Percentiles rank a stretch among this genome's conserved stretches.
phyloP scores from a whole-genome alignment of 345 rosid species.

The Sonneratia caseolaris region DNA sequence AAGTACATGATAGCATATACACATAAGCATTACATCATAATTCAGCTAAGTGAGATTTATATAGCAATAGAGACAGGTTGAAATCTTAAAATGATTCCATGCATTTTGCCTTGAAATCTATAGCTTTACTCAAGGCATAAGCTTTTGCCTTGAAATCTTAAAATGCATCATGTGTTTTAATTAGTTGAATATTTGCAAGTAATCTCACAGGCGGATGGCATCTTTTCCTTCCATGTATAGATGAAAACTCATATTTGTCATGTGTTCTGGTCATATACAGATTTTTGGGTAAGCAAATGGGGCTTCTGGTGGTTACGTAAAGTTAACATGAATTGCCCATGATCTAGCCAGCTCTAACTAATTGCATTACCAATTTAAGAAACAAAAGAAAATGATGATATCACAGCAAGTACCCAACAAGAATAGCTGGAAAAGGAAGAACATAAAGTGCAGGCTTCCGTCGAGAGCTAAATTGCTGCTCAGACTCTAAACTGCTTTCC shows the following conservation, averaged over 20 bases:
- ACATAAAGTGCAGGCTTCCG: slow-evolving; percentile 67
- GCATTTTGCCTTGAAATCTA: not conserved
- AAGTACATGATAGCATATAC: not conserved
- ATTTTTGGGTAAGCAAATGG: not conserved
- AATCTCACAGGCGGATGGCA: not conserved
- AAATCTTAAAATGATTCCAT: not conserved
- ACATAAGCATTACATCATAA: not conserved
- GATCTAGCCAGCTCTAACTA: not conserved
- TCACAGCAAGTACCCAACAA: slow-evolving; percentile 61
- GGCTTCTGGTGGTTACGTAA: not conserved
- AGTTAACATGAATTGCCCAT: not conserved
- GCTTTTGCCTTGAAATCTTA: not conserved
- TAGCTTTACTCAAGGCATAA: not conserved
- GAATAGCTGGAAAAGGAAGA: slow-evolving; percentile 89
- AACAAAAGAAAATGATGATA: not conserved
- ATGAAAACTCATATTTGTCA: not conserved
- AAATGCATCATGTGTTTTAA: not conserved
- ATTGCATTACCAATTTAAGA: not conserved
- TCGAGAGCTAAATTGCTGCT: slow-evolving; percentile 32
- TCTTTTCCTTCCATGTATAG: not conserved
- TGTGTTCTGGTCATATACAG: not conserved
- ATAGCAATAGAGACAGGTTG: not conserved
- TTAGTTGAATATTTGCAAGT: not conserved
- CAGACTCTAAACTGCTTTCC: slow-evolving; percentile 63
- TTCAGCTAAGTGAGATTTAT: slow-evolving; percentile 1